Evolutionary conservation across 1,284 basidiomycete genomes (phyloP).

Genomic region (Pholiota adiposa): DNA sequence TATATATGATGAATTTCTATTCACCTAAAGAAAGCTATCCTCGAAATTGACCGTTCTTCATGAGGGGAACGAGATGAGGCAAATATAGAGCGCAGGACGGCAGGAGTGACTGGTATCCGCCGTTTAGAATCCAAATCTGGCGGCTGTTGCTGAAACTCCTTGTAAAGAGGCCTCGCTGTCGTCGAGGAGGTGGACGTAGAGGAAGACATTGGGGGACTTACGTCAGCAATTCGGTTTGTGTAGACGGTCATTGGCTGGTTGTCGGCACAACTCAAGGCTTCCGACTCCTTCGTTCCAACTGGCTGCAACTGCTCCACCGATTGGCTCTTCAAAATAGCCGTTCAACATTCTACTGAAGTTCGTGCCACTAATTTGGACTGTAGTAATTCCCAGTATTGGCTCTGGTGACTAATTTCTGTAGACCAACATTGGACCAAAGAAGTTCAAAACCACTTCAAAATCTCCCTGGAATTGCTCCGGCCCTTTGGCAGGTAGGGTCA

Average conservation of each 20-base stretch:
- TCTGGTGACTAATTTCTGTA: too few species aligned
- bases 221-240: too few species aligned
- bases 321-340: neutral
- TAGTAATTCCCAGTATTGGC: too few species aligned
- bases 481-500: neutral
- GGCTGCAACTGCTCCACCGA: neutral
- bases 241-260: neutral
- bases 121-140: conserved; percentile 43
- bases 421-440: too few species aligned
- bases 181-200: conserved; percentile 45
- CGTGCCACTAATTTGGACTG: too few species aligned
- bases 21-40: conserved; percentile 83
- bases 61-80: conserved; percentile 77
- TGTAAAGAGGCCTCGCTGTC: conserved; percentile 39
- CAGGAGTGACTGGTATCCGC: conserved; percentile 80
- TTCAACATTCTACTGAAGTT: too few species aligned
- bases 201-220: conserved; percentile 41
- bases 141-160: conserved; percentile 36
- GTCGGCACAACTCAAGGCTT: too few species aligned
- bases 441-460: too few species aligned
- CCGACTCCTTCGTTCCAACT: neutral
- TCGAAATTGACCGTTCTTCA: conserved; percentile 80
- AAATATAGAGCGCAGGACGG: conserved; percentile 79
- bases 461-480: too few species aligned
- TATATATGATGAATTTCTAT: conserved; percentile 4